A percentile compares a stretch with the other conserved stretches of the same genome.
Conservation (phyloP, 23 red algal species). For the Gracilaria vermiculophylla region DNA sequence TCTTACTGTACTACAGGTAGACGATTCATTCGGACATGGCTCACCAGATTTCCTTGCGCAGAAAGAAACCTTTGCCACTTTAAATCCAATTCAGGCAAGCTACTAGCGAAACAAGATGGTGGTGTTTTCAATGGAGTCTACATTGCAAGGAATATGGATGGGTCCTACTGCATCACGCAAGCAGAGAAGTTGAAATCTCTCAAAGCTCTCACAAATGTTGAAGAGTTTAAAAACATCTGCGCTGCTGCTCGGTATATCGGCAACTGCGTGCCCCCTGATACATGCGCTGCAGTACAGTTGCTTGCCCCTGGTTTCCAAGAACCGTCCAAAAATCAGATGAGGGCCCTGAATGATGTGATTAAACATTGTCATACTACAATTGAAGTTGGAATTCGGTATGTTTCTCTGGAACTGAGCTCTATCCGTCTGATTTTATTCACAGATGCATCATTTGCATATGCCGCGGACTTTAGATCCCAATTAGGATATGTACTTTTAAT, state of each 20-base stretch:
- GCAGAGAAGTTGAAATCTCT: background rate
- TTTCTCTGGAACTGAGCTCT: background rate
- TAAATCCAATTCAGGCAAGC: background rate
- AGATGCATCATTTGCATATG: conserved; percentile 24
- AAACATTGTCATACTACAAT: background rate
- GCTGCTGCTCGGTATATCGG: conserved; percentile 1
- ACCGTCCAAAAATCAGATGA: background rate
- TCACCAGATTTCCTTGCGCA: background rate
- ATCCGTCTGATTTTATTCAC: background rate
- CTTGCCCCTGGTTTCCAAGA: background rate
- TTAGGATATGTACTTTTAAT: background rate
- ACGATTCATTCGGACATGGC: conserved; percentile 4
- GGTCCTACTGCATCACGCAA: background rate
- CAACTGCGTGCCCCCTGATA: background rate
- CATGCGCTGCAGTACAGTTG: conserved; percentile 26
- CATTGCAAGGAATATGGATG: background rate
- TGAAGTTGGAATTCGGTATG: background rate
- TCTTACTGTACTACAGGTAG: conserved; percentile 25
- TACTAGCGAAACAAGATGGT: background rate
- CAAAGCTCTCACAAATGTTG: background rate
- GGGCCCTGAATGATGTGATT: background rate
- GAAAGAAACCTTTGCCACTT: background rate
- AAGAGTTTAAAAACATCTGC: background rate
- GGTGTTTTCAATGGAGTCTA: background rate
- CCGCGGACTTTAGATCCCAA: background rate